Evolutionary conservation across 2,329 filamentous ascomycete species (phyloP).

Genomic region (Cercospora brassicicola): DNA sequence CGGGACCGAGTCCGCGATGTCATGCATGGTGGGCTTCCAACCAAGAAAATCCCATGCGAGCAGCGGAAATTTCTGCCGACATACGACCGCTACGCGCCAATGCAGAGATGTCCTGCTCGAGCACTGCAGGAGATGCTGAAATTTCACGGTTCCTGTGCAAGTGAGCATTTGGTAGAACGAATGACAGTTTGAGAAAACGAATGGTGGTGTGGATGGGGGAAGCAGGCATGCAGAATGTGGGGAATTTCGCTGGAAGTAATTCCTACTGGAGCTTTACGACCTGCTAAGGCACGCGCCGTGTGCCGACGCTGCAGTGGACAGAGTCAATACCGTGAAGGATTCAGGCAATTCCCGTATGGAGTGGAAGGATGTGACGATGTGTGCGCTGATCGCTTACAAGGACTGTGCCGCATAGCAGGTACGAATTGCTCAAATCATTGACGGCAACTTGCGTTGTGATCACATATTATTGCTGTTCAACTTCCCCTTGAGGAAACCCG

Average conservation of each 20-base stretch:
- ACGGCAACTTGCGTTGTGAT: not conserved
- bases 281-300: not conserved
- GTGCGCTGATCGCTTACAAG: not conserved
- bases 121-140: not conserved
- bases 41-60: not conserved
- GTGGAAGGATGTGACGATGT: not conserved
- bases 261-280: not conserved
- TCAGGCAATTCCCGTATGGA: not conserved
- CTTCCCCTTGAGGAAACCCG: not conserved
- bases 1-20: not conserved
- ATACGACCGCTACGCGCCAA: not conserved
- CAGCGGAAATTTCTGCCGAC: not conserved
- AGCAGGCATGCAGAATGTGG: not conserved
- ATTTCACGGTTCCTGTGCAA: not conserved
- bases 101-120: not conserved
- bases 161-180: not conserved
- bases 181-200: not conserved
- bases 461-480: not conserved
- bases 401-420: not conserved
- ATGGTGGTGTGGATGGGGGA: not conserved
- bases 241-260: not conserved
- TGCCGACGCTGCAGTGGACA: not conserved
- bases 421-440: not conserved
- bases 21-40: not conserved
- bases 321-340: not conserved